Evolutionary conservation across 1,284 basidiomycete species (phyloP), one percentile per base, ranked within the genome.

Genomic region (Anthracocystis panici-leucophaei): DNA sequence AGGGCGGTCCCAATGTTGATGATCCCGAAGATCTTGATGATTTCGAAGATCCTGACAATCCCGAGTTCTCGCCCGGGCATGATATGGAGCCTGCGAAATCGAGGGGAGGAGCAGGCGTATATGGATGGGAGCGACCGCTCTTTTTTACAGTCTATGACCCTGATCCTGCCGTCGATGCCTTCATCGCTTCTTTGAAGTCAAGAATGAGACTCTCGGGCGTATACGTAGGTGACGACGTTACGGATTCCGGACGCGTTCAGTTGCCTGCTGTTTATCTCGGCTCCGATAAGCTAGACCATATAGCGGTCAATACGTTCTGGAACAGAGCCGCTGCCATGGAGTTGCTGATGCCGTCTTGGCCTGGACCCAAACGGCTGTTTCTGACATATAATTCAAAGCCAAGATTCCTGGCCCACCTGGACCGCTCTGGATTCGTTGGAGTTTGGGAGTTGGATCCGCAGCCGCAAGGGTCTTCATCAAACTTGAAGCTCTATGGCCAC

Each of bases 301-400:
- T 62, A 8, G 46, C 45, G 14, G 6, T 44, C 29, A 29, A 31
- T 29, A 51, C 53, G 9, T 55, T 63, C 10, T 63, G 61, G 61
- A 40, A 46, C 23, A 7, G 31, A 9, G 21, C 35, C 11, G 21
- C 16, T 18, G 61, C 54, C 46, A 57, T 38, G 33, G 48, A 45
- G 46, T 11, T 63, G 20, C 7, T 44, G 16, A 50, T 64, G n/a
- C 8, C 14, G 12, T 21, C 21, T n/a, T 12, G 14, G 1, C 3
- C 9, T 7, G 48, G 49, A 3, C 21, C 25, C 2, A 51, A 31
- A 18, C 54, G 49, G 1, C 42, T 51, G 3, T 29, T 38, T 8
- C 23, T 38, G 3, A 33, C 40, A 14, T 59, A 35, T 14, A n/a
- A 18, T 5, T 1, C 3, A 2, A 31, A 18, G 21, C 41, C 49